Conservation (phyloP, 2,329 filamentous ascomycete genomes). For the Teratosphaeria zuluensis region DNA sequence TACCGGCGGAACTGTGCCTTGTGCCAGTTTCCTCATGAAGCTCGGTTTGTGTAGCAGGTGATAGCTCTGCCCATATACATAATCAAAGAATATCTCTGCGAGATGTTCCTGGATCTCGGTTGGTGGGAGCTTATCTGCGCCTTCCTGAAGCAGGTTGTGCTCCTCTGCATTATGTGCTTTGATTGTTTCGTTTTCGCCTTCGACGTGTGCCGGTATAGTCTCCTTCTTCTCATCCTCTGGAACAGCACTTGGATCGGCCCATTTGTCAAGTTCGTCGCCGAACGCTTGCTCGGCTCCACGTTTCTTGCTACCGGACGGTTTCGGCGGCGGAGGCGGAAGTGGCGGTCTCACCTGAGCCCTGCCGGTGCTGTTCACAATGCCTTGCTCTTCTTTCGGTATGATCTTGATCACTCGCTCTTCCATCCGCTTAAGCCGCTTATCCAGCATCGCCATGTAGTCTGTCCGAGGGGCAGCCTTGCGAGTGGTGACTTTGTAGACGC, state of each 20-base stretch:
- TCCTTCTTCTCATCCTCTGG: constrained; percentile 40
- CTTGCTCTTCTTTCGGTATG: constrained; percentile 76
- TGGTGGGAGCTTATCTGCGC: constrained; percentile 69
- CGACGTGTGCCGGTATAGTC: constrained; percentile 2
- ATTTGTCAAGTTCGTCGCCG: constrained; percentile 67
- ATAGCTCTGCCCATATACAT: constrained; percentile 90
- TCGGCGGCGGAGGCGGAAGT: constrained; percentile 48
- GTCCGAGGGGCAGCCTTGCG: constrained; percentile 88
- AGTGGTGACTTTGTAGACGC: constrained; percentile 94
- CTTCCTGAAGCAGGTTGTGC: constrained; percentile 68
- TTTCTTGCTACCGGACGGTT: constrained; percentile 58
- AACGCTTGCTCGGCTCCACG: constrained; percentile 81
- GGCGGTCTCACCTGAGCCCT: constrained; percentile 79
- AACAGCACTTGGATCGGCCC: constrained; percentile 50
- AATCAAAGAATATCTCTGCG: constrained; percentile 90
- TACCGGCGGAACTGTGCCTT: constrained; percentile 75
- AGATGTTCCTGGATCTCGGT: constrained; percentile 88
- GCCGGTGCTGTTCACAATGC: constrained; percentile 56
- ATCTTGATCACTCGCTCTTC: constrained; percentile 95
- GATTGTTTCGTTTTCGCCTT: constrained; percentile 4
- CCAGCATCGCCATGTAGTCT: constrained; percentile 98
- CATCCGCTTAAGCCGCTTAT: constrained; percentile 92
- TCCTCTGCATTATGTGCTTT: constrained; percentile 52
- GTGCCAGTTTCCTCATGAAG: constrained; percentile 80
- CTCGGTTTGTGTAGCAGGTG: constrained; percentile 92